phyloP scores from a whole-genome alignment of 495 filamentous ascomycete genomes.

The Monascus purpureus region DNA sequence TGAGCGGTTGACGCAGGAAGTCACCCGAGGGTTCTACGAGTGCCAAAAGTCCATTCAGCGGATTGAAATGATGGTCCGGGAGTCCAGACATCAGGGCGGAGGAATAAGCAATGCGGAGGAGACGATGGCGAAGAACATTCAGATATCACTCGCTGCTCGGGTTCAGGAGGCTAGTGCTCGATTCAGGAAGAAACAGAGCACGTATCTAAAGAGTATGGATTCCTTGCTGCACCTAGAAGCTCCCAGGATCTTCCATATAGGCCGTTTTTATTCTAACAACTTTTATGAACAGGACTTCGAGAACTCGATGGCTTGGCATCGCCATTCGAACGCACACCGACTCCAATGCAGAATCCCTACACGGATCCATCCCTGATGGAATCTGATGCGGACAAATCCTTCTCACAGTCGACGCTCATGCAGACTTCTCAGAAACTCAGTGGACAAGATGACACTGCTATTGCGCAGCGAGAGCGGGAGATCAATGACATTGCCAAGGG shows the following conservation, averaged over 20 bases:
- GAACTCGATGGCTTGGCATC: conserved; percentile 53
- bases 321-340: conserved; percentile 48
- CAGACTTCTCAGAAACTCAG: conserved; percentile 56
- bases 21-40: conserved; percentile 76
- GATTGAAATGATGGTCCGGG: conserved; percentile 72
- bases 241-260: too few species aligned
- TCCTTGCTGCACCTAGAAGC: neutral
- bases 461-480: conserved; percentile 87
- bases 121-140: conserved; percentile 91
- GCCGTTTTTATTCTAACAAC: neutral
- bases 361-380: conserved; percentile 74
- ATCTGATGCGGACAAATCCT: conserved; percentile 79
- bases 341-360: conserved; percentile 52
- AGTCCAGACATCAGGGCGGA: conserved; percentile 50
- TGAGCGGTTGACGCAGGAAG: conserved; percentile 76
- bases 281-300: conserved; percentile 52
- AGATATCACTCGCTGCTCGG: conserved; percentile 71
- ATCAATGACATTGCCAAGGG: conserved; percentile 96
- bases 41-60: conserved; percentile 80
- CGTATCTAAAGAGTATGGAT: conserved; percentile 76
- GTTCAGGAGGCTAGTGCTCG: conserved; percentile 87
- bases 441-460: conserved; percentile 68
- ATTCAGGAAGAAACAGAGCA: conserved; percentile 94
- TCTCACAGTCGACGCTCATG: conserved; percentile 75
- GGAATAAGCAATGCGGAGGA: conserved; percentile 67